A percentile compares a stretch with the other conserved stretches of the same genome.
phyloP scores from a whole-genome alignment of 768 basidiomycete species.

The Leccinum subtestaceum region DNA sequence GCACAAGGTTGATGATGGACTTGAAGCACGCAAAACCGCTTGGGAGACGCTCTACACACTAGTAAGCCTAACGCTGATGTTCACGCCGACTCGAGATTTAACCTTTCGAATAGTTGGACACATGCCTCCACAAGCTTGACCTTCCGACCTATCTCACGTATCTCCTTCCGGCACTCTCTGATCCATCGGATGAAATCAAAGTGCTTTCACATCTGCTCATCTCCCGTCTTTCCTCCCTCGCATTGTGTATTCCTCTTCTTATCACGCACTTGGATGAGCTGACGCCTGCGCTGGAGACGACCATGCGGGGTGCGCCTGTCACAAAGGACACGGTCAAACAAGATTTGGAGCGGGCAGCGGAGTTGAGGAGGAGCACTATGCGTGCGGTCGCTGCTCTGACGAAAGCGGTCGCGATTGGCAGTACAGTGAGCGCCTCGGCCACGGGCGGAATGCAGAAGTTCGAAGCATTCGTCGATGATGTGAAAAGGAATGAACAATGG shows the following conservation, averaged over 20 bases:
- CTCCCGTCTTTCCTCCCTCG: constrained; percentile 82
- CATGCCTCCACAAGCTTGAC: constrained; percentile 85
- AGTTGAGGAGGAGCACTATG: constrained; percentile 87
- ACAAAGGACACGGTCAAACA: constrained; percentile 97
- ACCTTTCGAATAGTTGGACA: constrained; percentile 64
- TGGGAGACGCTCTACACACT: constrained; percentile 97
- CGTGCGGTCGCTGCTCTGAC: constrained; percentile 85
- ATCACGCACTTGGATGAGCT: constrained; percentile 79
- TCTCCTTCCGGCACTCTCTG: constrained; percentile 78
- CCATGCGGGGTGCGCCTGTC: constrained; percentile 84
- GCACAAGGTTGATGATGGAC: constrained; percentile 94
- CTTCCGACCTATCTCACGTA: constrained; percentile 79
- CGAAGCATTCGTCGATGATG: constrained; percentile 73
- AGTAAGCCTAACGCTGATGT: constrained; percentile 43
- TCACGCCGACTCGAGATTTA: neutral
- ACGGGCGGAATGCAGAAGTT: constrained; percentile 48
- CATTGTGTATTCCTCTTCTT: constrained; percentile 33
- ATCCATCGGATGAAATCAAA: constrained; percentile 96
- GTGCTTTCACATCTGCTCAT: constrained; percentile 95
- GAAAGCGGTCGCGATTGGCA: constrained; percentile 60
- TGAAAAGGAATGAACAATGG: constrained; percentile 66
- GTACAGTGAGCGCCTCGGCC: constrained; percentile 39
- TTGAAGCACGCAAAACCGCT: constrained; percentile 94
- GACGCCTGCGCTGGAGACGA: constrained; percentile 78
- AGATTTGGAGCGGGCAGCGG: constrained; percentile 82